Conservation (phyloP, 352 stramenopile species). For the Albugo laibachii region DNA sequence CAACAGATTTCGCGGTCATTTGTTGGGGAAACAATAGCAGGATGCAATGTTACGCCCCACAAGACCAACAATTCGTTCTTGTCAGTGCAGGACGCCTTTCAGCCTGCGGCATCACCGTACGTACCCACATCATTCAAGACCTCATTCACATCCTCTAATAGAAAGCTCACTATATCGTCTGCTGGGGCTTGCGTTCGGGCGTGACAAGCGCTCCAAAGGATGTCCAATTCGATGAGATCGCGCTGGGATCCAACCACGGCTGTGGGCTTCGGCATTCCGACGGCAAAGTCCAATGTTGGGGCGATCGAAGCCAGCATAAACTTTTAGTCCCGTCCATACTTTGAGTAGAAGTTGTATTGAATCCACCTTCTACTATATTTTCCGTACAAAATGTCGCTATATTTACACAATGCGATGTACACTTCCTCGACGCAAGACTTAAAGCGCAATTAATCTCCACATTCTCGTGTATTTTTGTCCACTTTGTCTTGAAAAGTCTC, state of each 20-base stretch:
- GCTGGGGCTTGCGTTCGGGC: slow-evolving; percentile 50
- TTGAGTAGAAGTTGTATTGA: too few species aligned
- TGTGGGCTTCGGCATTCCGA: slow-evolving; percentile 50
- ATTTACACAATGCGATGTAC: too few species aligned
- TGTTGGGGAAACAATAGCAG: slow-evolving; percentile 69
- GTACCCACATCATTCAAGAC: background rate
- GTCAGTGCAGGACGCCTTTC: slow-evolving; percentile 44
- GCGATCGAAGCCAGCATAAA: slow-evolving; percentile 19
- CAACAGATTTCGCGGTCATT: slow-evolving; percentile 17
- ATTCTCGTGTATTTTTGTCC: too few species aligned
- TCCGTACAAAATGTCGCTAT: too few species aligned
- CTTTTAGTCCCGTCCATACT: slow-evolving; percentile 24
- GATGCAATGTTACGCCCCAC: slow-evolving; percentile 25
- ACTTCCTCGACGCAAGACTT: too few species aligned
- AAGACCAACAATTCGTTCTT: slow-evolving; percentile 25
- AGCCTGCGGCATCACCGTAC: slow-evolving; percentile 37
- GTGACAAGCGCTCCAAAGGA: slow-evolving; percentile 26
- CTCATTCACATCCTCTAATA: slow-evolving; percentile 1
- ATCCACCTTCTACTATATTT: too few species aligned
- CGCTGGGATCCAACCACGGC: slow-evolving; percentile 50
- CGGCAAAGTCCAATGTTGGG: slow-evolving; percentile 40
- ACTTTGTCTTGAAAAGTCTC: too few species aligned
- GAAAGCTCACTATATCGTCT: slow-evolving; percentile 10
- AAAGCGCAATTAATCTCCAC: too few species aligned
- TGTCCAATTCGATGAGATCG: slow-evolving; percentile 45